These are phyloP conservation scores for Cadophora gregata DNA, from an alignment of 2,329 filamentous ascomycete species.

Conservation along the genomic window DNA sequence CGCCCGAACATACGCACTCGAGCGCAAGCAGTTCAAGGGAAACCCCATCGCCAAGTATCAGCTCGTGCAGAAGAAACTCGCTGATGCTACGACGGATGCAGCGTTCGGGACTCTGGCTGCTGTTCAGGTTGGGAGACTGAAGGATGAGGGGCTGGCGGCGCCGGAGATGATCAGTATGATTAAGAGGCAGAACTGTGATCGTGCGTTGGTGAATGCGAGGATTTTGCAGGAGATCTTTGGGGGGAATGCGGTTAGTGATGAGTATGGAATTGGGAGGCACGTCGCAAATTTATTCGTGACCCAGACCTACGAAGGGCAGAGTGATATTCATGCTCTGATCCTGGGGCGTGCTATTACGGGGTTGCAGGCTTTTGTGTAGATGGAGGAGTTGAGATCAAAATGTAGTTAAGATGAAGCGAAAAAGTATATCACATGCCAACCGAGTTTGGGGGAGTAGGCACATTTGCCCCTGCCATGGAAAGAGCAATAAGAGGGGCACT, in stretches of 20 bases:
- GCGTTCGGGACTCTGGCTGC: slow-evolving; percentile 90
- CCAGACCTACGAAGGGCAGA: slow-evolving; percentile 98
- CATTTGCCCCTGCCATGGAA: too few species aligned
- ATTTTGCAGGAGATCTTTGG: slow-evolving; percentile 94
- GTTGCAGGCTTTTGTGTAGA: slow-evolving; percentile 78
- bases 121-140: slow-evolving; percentile 88
- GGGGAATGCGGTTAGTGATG: slow-evolving; percentile 96
- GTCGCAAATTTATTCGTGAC: slow-evolving; percentile 97
- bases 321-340: slow-evolving; percentile 84
- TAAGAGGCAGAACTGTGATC: slow-evolving; percentile 97
- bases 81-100: slow-evolving; percentile 89
- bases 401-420: background rate
- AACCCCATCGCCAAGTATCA: slow-evolving; percentile 97
- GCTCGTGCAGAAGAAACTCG: slow-evolving; percentile 96
- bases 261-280: slow-evolving; percentile 93
- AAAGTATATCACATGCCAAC: background rate
- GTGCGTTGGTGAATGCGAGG: slow-evolving; percentile 80
- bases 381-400: background rate
- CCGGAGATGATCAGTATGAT: slow-evolving; percentile 98
- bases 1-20: slow-evolving; percentile 84
- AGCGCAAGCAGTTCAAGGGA: slow-evolving; percentile 93
- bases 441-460: too few species aligned
- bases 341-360: slow-evolving; percentile 73
- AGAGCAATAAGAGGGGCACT: too few species aligned
- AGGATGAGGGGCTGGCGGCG: slow-evolving; percentile 85